Evolutionary conservation across 2,329 filamentous ascomycete species (phyloP), one percentile per base, ranked within the genome.

Genomic region (Paraphoma chrysanthemicola): DNA sequence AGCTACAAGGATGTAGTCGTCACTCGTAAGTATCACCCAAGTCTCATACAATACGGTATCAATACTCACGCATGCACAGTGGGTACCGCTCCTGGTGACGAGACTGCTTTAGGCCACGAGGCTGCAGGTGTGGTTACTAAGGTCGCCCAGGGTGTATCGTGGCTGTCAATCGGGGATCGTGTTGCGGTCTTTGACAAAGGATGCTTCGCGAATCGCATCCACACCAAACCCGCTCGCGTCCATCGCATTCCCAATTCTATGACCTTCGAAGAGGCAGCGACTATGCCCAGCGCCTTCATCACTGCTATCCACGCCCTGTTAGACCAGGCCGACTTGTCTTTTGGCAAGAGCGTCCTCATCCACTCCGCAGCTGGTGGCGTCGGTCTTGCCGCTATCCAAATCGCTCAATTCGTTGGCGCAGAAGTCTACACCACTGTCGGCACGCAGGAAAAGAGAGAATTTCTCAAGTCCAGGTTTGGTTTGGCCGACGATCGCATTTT

Each of bases 401-500:
- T 51, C 4, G 51, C 53, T 9, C 12, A 48, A 30, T 48, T 50
- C 43, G 17, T 60, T 18, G 59, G 57, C 6, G 48, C 48, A 1
- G 48, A 65, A 33, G 57, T 65, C 7, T 70, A 51, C 43, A 56
- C 50, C 8, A 68, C 64, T 2, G 62, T 63, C 4, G 60, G 64
- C 28, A 60, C 23, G 8, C 43, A 53, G 4, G 59, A 58, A 5
- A 72, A 73, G 55, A 42, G 33, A 3, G 11, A 59, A 28, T 66
- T 62, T 48, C 52, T 73, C 8, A 48, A 42, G 8, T 54, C 46
- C 14, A 46, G 52, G 16, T 68, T 51, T 30, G 61, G 57, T 28
- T 61, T 74, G 16, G 61, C 58, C 6, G 44, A 14, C 1, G 58
- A 68, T 1, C 69, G 62, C 11, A 77, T 79, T 33, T 77, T 78